Base-by-base conservation (phyloP, 2,329 filamentous ascomycete genomes). In the Fusarium sp. region DNA sequence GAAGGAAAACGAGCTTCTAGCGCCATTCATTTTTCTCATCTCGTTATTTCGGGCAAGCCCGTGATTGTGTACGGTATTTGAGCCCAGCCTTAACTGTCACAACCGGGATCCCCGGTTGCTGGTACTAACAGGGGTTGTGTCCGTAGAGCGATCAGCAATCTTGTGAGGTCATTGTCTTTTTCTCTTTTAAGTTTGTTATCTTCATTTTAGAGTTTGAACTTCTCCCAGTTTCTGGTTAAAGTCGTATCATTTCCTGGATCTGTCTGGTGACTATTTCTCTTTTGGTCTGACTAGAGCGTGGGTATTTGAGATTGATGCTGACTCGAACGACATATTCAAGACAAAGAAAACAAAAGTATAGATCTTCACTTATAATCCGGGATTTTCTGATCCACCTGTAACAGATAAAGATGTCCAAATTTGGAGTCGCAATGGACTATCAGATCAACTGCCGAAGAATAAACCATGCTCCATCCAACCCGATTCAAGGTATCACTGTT, bases 111-210 rank as follows among this genome's bases (percentile, higher is more conserved):
- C 72, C 72, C 56, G 51, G 72, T 30, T 27, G 22, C 14, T 16
- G 13, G 11, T 32, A 16, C 10, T 32, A 8, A 16, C 46, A 65
- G 52, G 52, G 57, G 48, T 11, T 18, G 25, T 24, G 24, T 24
- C 24, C 24, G 6, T 16, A 42, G 12, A 49, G 41, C 34, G 49
- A 61, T 74, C 58, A 56, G 13, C 57, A 25, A 13, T 45, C 42
- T 42, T 42, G 66, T 74, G 72, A 74, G 72, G 72, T 74, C 72
- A 74, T 74, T 62, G 16, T 37, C 24, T 20, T 46, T 56, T 60
- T 65, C 55, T 65, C 55, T 67, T 57, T 41, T 24, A 32, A 51
- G 20, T 45, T 16, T 34, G 56, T 57, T 55, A 25, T 63, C 40
- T 34, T 58, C 41, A 37, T 44, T 62, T 44, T 42, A 61, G 49